Evolutionary conservation across 805 yeast species (phyloP).

Genomic region (Ogataea henricii): DNA sequence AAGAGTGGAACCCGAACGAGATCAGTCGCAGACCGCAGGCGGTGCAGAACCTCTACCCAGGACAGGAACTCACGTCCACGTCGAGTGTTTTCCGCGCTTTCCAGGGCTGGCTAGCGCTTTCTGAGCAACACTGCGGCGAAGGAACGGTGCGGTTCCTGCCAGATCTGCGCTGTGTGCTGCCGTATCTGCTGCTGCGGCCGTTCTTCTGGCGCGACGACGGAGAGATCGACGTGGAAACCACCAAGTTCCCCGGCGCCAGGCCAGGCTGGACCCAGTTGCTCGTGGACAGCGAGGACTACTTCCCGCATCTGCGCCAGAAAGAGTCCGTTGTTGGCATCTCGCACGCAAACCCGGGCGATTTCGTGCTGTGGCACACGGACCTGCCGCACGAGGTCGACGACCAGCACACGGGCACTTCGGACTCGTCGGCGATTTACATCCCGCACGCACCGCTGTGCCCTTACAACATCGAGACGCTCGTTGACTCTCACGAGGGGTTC

Average conservation of each 20-base stretch:
- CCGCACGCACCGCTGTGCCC: slow-evolving; percentile 38
- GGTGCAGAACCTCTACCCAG: slow-evolving; percentile 37
- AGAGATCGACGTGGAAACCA: slow-evolving; percentile 35
- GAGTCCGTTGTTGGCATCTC: slow-evolving; percentile 34
- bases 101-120: slow-evolving; percentile 47
- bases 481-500: slow-evolving; percentile 9
- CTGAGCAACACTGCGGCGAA: slow-evolving; percentile 37
- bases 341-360: slow-evolving; percentile 37
- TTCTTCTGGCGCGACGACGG: slow-evolving; percentile 37
- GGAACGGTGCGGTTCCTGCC: slow-evolving; percentile 44
- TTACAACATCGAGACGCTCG: slow-evolving; percentile 12
- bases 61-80: not conserved
- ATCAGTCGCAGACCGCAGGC: slow-evolving; percentile 38
- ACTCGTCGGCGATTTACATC: slow-evolving; percentile 42
- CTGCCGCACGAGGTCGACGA: slow-evolving; percentile 43
- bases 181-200: slow-evolving; percentile 43
- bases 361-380: slow-evolving; percentile 48
- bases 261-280: slow-evolving; percentile 41
- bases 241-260: slow-evolving; percentile 39
- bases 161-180: slow-evolving; percentile 37
- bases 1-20: slow-evolving; percentile 43
- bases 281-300: slow-evolving; percentile 20
- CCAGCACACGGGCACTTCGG: slow-evolving; percentile 35
- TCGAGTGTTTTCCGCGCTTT: slow-evolving; percentile 38
- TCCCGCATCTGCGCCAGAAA: slow-evolving; percentile 39